phyloP scores from a whole-genome alignment of 2,329 filamentous ascomycete species.

The Emergomyces orientalis region DNA sequence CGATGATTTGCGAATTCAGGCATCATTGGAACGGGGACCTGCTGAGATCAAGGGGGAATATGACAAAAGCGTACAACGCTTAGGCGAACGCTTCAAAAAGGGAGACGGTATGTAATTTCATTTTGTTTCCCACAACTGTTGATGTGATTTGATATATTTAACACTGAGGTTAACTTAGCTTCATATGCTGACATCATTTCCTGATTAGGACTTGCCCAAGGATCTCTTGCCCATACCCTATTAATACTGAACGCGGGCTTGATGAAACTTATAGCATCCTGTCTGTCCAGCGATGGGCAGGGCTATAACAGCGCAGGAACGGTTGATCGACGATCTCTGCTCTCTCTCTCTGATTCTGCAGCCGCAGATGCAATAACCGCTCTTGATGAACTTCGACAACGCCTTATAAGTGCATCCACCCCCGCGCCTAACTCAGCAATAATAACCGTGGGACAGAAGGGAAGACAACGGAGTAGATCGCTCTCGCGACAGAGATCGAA shows the following conservation, averaged over 20 bases:
- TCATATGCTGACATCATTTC: not conserved
- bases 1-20: not conserved
- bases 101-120: not conserved
- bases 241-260: slow-evolving; percentile 6
- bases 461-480: not conserved
- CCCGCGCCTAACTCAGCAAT: not conserved
- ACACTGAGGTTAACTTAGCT: too few species aligned
- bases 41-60: slow-evolving; percentile 6
- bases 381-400: slow-evolving; percentile 7
- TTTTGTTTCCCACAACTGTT: not conserved
- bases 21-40: not conserved
- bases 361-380: slow-evolving; percentile 3
- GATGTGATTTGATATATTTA: not conserved
- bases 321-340: slow-evolving; percentile 4
- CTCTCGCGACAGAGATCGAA: not conserved
- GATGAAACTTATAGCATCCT: slow-evolving; percentile 7
- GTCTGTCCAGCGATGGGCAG: slow-evolving; percentile 1
- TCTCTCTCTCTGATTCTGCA: slow-evolving; percentile 6
- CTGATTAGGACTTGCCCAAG: slow-evolving; percentile 3
- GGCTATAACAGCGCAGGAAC: not conserved
- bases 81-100: slow-evolving; percentile 6
- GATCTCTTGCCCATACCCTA: slow-evolving; percentile 6
- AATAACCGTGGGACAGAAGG: not conserved
- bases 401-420: slow-evolving; percentile 3
- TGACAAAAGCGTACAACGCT: not conserved